Evolutionary conservation across 2,329 filamentous ascomycete species (phyloP), one percentile per base, ranked within the genome.

Genomic region (Davidsoniella eucalypti): DNA sequence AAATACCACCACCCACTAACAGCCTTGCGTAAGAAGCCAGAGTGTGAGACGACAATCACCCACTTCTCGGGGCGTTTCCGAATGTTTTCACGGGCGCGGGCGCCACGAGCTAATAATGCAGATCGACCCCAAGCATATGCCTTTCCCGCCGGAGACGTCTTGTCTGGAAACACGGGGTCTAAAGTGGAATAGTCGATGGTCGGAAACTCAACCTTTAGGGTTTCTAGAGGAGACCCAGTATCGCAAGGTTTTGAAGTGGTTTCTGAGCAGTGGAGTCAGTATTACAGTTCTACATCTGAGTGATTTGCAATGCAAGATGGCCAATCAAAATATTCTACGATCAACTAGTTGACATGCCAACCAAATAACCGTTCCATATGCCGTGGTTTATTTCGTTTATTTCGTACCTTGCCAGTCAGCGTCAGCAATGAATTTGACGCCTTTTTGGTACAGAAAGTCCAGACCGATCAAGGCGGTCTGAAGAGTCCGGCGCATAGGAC

Each of bases 21-120:
- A 7, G 69, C 75, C 2, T 67, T 60, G n/a, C 78, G 65, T 54
- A 83, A 57, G 59, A 82, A 83, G 0, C 71, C 76, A 2, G 78
- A 76, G 62, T 83, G 79, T 1, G 73, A 75, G 3, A 84, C 77
- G 0, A 83, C 78, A 8, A 79, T 68, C 49, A 84, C 69, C 47
- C 78, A 67, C 56, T 75, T 75, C 61, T 83, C 78, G 0, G 72
- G 69, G 0, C 78, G 67, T 10, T 57, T 55, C 54, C 71, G 66
- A 21, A 84, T 64, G 23, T 67, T 65, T 29, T 64, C 61, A 1
- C 82, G 65, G 40, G 67, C 69, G 0, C 62, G 60, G 56, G 72
- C 69, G 0, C 71, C 80, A 10, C 80, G 73, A 0, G 64, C 65
- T 3, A 82, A 60, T 37, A 83, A 69, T 23, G 73, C 70, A 2